A percentile compares a stretch with the other conserved stretches of the same genome.
Conservation (phyloP, 164 flowering plant species). For the Annona cherimola region DNA sequence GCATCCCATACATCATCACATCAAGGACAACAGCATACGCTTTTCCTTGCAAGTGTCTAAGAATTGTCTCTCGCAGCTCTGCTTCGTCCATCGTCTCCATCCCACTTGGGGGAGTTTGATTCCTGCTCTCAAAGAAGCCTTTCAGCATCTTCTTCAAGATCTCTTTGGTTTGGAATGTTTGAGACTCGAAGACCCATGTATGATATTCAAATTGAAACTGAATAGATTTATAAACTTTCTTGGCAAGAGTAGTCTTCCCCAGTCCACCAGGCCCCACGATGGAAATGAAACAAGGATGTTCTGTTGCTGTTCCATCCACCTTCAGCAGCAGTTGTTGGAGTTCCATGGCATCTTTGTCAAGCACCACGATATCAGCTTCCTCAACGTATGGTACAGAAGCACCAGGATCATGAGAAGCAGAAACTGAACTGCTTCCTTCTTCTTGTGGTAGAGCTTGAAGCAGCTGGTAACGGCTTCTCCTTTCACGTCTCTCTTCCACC, state of each 20-base stretch:
- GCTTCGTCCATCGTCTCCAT: background rate
- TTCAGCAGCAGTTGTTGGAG: background rate
- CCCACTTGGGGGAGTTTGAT: background rate
- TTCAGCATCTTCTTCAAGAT: background rate
- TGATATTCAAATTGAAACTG: background rate
- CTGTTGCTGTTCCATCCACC: background rate
- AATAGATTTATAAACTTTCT: background rate
- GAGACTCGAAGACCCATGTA: conserved; percentile 3
- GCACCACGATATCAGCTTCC: conserved; percentile 6
- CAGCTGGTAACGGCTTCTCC: background rate
- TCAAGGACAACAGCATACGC: conserved; percentile 21
- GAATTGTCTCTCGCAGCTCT: background rate
- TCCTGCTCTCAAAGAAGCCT: background rate
- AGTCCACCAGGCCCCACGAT: conserved; percentile 2
- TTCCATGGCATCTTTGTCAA: background rate
- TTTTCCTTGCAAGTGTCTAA: conserved; percentile 7
- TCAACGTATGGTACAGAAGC: conserved; percentile 1
- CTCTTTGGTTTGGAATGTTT: background rate
- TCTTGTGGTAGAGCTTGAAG: background rate
- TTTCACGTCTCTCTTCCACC: background rate
- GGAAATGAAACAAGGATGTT: background rate
- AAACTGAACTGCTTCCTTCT: background rate
- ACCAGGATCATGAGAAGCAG: background rate
- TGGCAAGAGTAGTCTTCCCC: conserved; percentile 8
- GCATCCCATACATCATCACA: conserved; percentile 26